Evolutionary conservation across 192 early-diverging fungal genomes (phyloP), one percentile per base, ranked within the genome.

Genomic region (Linnemannia hyalina): DNA sequence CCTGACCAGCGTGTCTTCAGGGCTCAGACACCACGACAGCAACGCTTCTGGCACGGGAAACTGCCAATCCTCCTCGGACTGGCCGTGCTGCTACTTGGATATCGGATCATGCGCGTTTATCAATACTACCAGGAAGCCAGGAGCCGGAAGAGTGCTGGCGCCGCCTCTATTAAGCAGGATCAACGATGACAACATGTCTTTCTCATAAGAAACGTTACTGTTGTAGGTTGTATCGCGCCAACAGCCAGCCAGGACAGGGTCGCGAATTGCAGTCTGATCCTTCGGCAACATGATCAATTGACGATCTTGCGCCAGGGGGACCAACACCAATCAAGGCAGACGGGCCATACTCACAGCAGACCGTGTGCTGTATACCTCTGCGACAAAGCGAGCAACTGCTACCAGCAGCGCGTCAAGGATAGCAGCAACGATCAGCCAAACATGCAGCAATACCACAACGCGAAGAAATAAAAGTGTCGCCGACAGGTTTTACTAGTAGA

Each of bases 1-100:
- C 68, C 40, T 32, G 78, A 63, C 20, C 78, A 80, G 23, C 73
- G 78, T 15, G 70, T 73, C 16, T 80, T 80, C 44, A 74, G 83
- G 1, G 54, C 83, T 26, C 68, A 76, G 7, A 63, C 74, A 23
- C 42, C 73, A 54, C 70, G 82, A 3, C 55, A 49, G 22, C 49
- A 70, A 49, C 77, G 70, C 44, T 81, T 86, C 46, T 81, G 80
- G 80, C 77, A 70, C 35, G 84, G 84, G 8, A 86, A 86, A 41
- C 32, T 86, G 4, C 80, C 84, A 6, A 49, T 86, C 4, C 41
- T 86, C n/a, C 65, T 86, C 22, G 70, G 22, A 13, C 15, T 86
- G 6, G 84, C 80, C 3, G 38, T 76, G 22, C 32, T 80, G 10
- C 49, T 86, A 10, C 75, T 86, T 18, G 84, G 78, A 55, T 86